A percentile compares a stretch with the other conserved stretches of the same genome.
Conservation (phyloP, 805 yeast genomes). For the Diddensiella caesifluorescens region DNA sequence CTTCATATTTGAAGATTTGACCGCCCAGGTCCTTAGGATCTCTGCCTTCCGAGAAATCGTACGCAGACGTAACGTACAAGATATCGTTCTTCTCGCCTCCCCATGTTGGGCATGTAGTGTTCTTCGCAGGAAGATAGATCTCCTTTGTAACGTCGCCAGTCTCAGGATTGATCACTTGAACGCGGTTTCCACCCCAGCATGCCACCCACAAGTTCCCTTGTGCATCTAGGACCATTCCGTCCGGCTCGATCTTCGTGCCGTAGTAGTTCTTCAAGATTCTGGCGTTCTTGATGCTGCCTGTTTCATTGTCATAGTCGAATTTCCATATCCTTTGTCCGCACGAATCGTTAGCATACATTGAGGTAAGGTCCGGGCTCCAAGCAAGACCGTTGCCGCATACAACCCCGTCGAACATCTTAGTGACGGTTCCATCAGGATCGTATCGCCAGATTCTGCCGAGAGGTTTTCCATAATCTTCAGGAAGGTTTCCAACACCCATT, state of each 20-base stretch:
- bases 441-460: conserved; percentile 34
- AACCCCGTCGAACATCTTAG: conserved; percentile 28
- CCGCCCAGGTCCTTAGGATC: conserved; percentile 29
- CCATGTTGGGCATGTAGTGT: conserved; percentile 35
- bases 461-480: conserved; percentile 25
- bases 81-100: conserved; percentile 31
- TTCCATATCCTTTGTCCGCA: conserved; percentile 43
- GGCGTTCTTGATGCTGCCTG: conserved; percentile 35
- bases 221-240: conserved; percentile 25
- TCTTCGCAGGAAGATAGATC: conserved; percentile 15
- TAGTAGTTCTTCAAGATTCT: conserved; percentile 20
- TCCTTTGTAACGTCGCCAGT: conserved; percentile 27
- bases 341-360: conserved; percentile 51
- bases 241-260: conserved; percentile 25
- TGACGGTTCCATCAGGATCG: conserved; percentile 32
- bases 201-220: conserved; percentile 30
- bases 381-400: conserved; percentile 56
- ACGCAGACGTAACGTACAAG: conserved; percentile 29
- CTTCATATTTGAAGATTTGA: conserved; percentile 29
- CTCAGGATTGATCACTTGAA: conserved; percentile 24
- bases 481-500: conserved; percentile 26
- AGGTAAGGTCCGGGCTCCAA: conserved; percentile 40
- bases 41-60: conserved; percentile 11
- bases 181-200: conserved; percentile 24
- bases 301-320: conserved; percentile 38